Evolutionary conservation across 2,329 filamentous ascomycete genomes (phyloP).

Genomic region (Plenodomus biglobosus): DNA sequence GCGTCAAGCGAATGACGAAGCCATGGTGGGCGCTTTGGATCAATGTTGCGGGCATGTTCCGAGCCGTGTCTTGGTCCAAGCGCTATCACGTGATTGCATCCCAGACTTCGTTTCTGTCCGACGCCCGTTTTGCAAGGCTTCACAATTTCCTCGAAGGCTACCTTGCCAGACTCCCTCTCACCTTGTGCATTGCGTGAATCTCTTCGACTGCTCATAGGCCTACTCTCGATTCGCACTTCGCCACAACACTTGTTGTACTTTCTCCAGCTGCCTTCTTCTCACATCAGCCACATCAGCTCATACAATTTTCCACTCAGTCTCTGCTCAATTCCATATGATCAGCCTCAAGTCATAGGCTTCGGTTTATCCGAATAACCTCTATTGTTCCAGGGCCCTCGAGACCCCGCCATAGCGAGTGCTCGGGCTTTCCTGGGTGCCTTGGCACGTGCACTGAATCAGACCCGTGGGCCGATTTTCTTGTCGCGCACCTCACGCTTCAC

Average conservation of each 20-base stretch:
- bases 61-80: constrained; percentile 20
- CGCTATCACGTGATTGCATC: constrained; percentile 21
- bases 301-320: not conserved
- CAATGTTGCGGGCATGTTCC: constrained; percentile 16
- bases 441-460: constrained; percentile 34
- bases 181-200: not conserved
- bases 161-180: not conserved
- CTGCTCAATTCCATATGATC: not conserved
- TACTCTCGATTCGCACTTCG: constrained; percentile 7
- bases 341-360: not conserved
- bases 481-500: constrained; percentile 20
- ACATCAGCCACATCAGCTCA: constrained; percentile 18
- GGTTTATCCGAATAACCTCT: not conserved
- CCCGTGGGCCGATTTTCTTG: constrained; percentile 24
- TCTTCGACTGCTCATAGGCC: not conserved
- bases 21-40: constrained; percentile 16
- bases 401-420: constrained; percentile 1
- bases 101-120: constrained; percentile 12
- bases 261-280: constrained; percentile 21
- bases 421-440: constrained; percentile 14
- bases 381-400: not conserved
- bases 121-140: constrained; percentile 8
- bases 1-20: constrained; percentile 19
- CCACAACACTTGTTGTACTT: constrained; percentile 11
- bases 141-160: not conserved